A percentile compares a stretch with the other conserved stretches of the same genome.
Conservation (phyloP, 805 yeast genomes). For the Candida rishiriensis region DNA sequence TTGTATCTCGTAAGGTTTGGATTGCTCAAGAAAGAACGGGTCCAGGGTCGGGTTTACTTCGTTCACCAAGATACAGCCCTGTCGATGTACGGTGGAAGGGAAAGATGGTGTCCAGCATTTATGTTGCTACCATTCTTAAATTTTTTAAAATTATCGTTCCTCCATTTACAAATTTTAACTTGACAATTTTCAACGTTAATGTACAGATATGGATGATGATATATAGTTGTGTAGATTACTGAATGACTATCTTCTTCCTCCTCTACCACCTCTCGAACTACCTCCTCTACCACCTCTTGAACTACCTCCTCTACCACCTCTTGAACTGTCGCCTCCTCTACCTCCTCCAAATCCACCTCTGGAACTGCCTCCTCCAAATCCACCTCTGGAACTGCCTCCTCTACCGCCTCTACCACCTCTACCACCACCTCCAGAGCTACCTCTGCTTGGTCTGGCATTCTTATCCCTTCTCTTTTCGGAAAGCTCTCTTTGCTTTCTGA, state of each 20-base stretch:
- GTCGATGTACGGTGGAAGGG: no score
- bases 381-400: neutral
- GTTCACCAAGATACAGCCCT: no score
- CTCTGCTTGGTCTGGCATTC: constrained; percentile 70
- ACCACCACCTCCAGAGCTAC: neutral
- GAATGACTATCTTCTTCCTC: neutral
- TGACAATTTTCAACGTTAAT: no score
- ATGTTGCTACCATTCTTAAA: no score
- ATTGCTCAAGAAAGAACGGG: no score
- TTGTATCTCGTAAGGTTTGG: no score
- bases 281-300: constrained; percentile 3
- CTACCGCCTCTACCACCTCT: neutral
- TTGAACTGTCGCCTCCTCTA: neutral
- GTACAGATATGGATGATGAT: neutral
- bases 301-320: constrained; percentile 2
- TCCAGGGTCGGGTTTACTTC: no score
- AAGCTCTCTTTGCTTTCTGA: constrained; percentile 67
- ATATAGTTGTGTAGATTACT: no score
- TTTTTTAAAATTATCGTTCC: no score
- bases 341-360: neutral
- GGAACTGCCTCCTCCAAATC: neutral
- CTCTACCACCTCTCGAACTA: neutral
- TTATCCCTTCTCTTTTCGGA: constrained; percentile 75
- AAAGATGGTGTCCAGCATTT: no score
- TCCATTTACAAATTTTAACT: no score